Conservation (phyloP, 768 basidiomycete species). For the Cyclocybe aegerita region DNA sequence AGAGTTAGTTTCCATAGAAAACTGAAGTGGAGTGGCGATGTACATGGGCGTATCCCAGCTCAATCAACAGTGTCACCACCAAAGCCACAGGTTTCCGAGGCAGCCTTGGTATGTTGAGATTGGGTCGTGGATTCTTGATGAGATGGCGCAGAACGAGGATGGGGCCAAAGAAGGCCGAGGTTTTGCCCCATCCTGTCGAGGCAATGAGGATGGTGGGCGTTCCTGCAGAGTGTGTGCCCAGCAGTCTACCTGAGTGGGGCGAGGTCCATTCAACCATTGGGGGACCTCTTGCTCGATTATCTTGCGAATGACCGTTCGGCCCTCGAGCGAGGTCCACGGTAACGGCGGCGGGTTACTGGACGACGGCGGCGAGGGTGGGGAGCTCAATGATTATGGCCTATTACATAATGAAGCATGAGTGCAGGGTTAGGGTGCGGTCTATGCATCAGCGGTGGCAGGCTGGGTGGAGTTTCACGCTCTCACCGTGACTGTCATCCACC, state of each 20-base stretch:
- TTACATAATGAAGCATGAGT: no score
- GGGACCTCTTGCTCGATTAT: slow-evolving; percentile 14
- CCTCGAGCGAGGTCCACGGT: no score
- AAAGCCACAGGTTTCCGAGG: slow-evolving; percentile 14
- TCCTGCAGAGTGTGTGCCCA: slow-evolving; percentile 15
- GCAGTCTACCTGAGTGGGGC: slow-evolving; percentile 13
- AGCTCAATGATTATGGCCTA: no score
- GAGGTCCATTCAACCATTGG: slow-evolving; percentile 15
- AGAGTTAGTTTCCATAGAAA: no score
- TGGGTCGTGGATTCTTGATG: slow-evolving; percentile 3
- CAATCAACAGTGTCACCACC: slow-evolving; percentile 18
- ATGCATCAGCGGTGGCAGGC: no score
- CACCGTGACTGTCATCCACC: no score
- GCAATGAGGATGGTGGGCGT: no score
- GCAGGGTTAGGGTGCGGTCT: no score
- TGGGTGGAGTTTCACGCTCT: no score
- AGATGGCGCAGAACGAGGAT: slow-evolving; percentile 15
- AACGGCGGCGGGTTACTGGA: no score
- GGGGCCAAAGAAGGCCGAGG: slow-evolving; percentile 12
- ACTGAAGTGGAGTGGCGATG: slow-evolving; percentile 4
- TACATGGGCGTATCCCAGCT: slow-evolving; percentile 19
- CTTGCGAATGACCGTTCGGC: no score
- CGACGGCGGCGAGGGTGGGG: no score
- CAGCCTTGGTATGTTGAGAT: slow-evolving; percentile 5
- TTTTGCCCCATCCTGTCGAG: slow-evolving; percentile 19